Evolutionary conservation across 1,284 basidiomycete species (phyloP).

Genomic region (Boletus smithii): DNA sequence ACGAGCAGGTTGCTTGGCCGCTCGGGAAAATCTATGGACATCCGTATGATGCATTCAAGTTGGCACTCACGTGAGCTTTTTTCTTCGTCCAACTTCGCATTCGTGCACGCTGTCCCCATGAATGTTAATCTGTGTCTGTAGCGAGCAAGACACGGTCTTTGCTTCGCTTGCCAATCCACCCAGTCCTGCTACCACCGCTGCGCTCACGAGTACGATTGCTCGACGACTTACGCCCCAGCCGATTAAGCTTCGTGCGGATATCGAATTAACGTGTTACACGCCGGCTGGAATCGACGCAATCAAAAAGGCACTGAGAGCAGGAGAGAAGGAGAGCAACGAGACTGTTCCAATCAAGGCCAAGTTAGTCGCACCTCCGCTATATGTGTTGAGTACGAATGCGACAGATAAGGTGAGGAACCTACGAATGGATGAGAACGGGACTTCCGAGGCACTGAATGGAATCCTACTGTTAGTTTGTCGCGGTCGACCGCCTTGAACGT

Average conservation of each 20-base stretch:
- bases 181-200: conserved; percentile 55
- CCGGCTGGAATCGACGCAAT: conserved; percentile 98
- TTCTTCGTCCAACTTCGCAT: neutral
- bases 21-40: conserved; percentile 91
- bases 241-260: conserved; percentile 97
- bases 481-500: conserved; percentile 89
- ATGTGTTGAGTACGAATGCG: conserved; percentile 93
- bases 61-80: conserved; percentile 79
- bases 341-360: conserved; percentile 96
- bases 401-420: conserved; percentile 78
- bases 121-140: conserved; percentile 33
- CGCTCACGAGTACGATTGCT: conserved; percentile 86
- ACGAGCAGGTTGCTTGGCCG: conserved; percentile 93
- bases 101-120: conserved; percentile 1
- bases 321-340: conserved; percentile 85
- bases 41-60: conserved; percentile 97
- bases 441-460: neutral
- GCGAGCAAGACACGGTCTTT: conserved; percentile 87
- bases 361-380: conserved; percentile 93
- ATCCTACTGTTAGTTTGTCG: conserved; percentile 57
- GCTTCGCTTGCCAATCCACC: conserved; percentile 66
- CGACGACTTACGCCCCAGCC: conserved; percentile 96
- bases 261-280: conserved; percentile 96
- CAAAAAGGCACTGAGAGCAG: conserved; percentile 86
- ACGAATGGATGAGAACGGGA: neutral